These are phyloP conservation scores for Alisma plantagoaquatica DNA, from an alignment of 106 monocot genomes.

Conservation along the genomic window DNA sequence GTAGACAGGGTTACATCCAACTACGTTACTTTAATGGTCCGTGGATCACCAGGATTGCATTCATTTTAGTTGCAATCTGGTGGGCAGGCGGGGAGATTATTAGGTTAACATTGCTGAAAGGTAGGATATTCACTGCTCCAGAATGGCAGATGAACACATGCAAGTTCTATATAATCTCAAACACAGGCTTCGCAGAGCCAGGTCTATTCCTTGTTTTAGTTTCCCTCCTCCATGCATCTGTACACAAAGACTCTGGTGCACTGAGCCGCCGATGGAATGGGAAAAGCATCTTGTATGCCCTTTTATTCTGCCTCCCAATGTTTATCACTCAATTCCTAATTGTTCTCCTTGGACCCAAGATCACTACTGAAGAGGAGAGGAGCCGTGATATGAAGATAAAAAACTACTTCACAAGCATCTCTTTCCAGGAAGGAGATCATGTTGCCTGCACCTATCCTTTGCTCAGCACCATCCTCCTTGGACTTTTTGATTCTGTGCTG, in stretches of 20 bases:
- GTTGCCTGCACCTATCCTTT: constrained; percentile 72
- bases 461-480: constrained; percentile 34
- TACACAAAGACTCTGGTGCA: constrained; percentile 29
- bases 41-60: no score
- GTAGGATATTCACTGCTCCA: no score
- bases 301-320: constrained; percentile 16
- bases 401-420: constrained; percentile 38
- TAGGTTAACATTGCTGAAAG: no score
- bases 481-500: constrained; percentile 10
- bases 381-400: constrained; percentile 15
- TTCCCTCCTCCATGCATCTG: constrained; percentile 46
- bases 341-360: constrained; percentile 11
- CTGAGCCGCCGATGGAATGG: constrained; percentile 21
- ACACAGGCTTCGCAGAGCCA: no score
- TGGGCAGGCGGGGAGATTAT: no score
- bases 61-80: no score
- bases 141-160: no score
- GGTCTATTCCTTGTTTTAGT: no score
- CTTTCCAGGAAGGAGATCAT: constrained; percentile 4
- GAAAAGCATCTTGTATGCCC: constrained; percentile 4
- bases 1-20: constrained; percentile 18
- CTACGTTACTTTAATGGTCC: constrained; percentile 87
- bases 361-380: constrained; percentile 6
- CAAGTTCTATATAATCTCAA: no score
- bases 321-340: constrained; percentile 15